Conservation (phyloP, 768 basidiomycete species). For the Infundibulicybe gibba region DNA sequence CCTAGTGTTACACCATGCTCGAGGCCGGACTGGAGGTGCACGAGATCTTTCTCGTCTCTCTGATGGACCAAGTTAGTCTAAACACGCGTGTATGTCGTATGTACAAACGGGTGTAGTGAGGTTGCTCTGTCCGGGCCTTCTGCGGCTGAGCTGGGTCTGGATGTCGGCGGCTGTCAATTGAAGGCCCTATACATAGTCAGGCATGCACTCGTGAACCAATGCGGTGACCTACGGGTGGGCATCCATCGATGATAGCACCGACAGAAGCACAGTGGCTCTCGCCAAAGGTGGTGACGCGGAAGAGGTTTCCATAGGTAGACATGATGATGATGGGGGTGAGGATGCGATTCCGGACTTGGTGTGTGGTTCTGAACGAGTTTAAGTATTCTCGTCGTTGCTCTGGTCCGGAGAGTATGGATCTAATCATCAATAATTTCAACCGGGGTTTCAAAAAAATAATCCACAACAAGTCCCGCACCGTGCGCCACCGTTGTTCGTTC, state of each 20-base stretch:
- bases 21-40: constrained; percentile 89
- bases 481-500: constrained; percentile 8
- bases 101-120: constrained; percentile 90
- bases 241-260: constrained; percentile 96
- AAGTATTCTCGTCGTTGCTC: neutral
- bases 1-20: constrained; percentile 95
- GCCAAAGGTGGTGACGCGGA: constrained; percentile 95
- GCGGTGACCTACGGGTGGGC: constrained; percentile 73
- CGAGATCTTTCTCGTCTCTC: constrained; percentile 95
- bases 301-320: constrained; percentile 92
- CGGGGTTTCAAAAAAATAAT: too few species aligned
- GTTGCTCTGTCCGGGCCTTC: constrained; percentile 94
- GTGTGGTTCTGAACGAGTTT: too few species aligned
- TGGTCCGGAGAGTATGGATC: neutral
- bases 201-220: constrained; percentile 5
- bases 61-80: constrained; percentile 21
- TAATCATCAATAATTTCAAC: too few species aligned
- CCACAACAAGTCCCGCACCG: constrained; percentile 3
- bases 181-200: constrained; percentile 58
- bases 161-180: constrained; percentile 78
- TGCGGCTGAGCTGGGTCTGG: constrained; percentile 85
- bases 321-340: constrained; percentile 36
- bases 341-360: neutral
- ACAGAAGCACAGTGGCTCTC: constrained; percentile 98
- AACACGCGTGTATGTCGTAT: neutral